These are phyloP conservation scores for Capsicum baccatum DNA, from an alignment of 257 asterid genomes.

Conservation along the genomic window DNA sequence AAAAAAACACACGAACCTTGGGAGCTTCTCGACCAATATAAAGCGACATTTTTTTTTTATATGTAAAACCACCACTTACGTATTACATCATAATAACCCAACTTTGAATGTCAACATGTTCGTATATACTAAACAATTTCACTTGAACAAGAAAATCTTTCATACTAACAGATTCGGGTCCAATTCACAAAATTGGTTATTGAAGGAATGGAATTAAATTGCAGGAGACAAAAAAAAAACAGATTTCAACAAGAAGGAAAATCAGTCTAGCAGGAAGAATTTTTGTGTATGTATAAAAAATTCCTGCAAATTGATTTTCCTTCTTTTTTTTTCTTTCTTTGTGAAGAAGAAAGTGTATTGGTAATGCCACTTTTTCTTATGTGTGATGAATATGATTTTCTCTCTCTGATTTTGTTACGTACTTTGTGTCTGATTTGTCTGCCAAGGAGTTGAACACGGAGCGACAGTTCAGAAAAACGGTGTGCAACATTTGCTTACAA, in stretches of 20 bases:
- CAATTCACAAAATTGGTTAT: background rate
- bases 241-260: slow-evolving; percentile 6
- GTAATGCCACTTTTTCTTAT: background rate
- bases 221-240: background rate
- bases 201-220: background rate
- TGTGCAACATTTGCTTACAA: background rate
- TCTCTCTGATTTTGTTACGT: background rate
- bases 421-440: slow-evolving; percentile 29
- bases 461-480: slow-evolving; percentile 59
- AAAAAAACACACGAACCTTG: slow-evolving; percentile 57
- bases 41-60: slow-evolving; percentile 60
- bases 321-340: slow-evolving; percentile 20
- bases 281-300: background rate
- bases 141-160: no score
- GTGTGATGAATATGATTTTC: background rate
- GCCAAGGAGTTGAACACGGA: slow-evolving; percentile 83
- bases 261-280: background rate
- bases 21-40: slow-evolving; percentile 95
- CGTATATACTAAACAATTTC: no score
- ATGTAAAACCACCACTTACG: slow-evolving; percentile 47
- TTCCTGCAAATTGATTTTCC: slow-evolving; percentile 23
- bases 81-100: slow-evolving; percentile 64
- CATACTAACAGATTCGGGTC: no score
- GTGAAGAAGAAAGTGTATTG: background rate
- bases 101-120: slow-evolving; percentile 35